These are phyloP conservation scores for Fusarium sp. DNA, from an alignment of 2,329 filamentous ascomycete species.

Conservation along the genomic window DNA sequence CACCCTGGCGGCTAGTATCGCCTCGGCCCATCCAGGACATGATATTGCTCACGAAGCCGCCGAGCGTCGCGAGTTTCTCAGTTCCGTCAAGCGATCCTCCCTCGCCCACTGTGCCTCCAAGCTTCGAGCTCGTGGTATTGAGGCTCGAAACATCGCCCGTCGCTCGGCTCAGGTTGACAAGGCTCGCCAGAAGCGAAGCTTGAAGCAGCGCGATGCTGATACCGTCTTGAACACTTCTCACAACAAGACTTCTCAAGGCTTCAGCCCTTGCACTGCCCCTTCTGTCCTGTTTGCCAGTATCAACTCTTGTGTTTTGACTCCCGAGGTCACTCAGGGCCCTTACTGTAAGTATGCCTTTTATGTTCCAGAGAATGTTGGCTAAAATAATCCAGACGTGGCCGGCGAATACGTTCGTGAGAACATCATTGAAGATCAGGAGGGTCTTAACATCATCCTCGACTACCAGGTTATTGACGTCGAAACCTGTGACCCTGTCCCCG, in stretches of 20 bases:
- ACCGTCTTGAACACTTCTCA: constrained; percentile 47
- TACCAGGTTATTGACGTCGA: constrained; percentile 56
- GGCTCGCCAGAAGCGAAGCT: constrained; percentile 51
- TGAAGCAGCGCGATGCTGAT: constrained; percentile 47
- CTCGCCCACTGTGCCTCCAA: constrained; percentile 58
- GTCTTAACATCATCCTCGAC: constrained; percentile 54
- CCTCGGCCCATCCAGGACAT: constrained; percentile 58
- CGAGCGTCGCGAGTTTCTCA: constrained; percentile 57
- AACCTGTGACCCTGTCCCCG: constrained; percentile 54
- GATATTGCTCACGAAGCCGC: constrained; percentile 58
- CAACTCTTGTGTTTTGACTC: constrained; percentile 57
- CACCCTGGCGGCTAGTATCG: constrained; percentile 24
- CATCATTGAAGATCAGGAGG: constrained; percentile 52
- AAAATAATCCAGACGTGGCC: constrained; percentile 37
- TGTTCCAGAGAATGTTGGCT: neutral
- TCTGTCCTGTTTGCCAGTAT: constrained; percentile 51
- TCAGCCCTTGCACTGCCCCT: constrained; percentile 44
- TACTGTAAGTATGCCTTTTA: constrained; percentile 43
- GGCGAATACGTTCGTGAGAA: constrained; percentile 50
- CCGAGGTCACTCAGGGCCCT: constrained; percentile 62
- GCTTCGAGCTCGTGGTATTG: constrained; percentile 58
- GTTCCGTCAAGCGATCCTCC: constrained; percentile 50
- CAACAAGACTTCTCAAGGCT: constrained; percentile 50
- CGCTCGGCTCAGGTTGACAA: constrained; percentile 53
- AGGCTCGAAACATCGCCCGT: constrained; percentile 55